Conservation (phyloP, 225 moss, liverwort and hornwort genomes). For the Antitrichia curtipendula region DNA sequence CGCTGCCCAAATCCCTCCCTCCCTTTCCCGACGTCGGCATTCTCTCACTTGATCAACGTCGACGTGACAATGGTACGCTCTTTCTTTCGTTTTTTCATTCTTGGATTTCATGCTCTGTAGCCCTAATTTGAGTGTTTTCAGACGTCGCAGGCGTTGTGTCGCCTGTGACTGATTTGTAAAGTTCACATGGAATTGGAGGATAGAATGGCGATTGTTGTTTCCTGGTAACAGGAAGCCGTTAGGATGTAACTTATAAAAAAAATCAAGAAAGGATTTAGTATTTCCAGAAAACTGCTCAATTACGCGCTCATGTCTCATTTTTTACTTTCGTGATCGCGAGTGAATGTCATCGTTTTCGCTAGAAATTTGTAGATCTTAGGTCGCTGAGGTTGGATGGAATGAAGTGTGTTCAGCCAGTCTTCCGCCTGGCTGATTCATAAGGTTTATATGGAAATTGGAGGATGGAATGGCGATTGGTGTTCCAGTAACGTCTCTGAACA, state of each 20-base stretch:
- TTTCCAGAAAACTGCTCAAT: background rate
- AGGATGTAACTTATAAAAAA: background rate
- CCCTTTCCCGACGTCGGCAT: background rate
- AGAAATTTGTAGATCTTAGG: background rate
- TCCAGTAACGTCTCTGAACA: background rate
- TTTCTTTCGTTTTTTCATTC: background rate
- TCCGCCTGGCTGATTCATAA: background rate
- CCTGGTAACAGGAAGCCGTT: background rate
- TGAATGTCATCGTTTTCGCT: background rate
- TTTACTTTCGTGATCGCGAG: background rate
- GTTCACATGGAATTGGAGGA: background rate
- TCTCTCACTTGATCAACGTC: background rate
- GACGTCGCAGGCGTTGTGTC: background rate
- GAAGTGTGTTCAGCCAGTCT: background rate
- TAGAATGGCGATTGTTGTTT: background rate
- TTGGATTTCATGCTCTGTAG: background rate
- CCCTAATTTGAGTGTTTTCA: background rate
- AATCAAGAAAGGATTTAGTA: background rate
- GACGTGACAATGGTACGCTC: background rate
- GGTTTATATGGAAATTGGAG: background rate
- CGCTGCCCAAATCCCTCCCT: background rate
- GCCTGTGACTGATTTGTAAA: background rate
- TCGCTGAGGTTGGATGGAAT: background rate
- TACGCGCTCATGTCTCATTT: background rate
- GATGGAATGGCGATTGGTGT: background rate